These are phyloP conservation scores for Paraphoma chrysanthemicola DNA, from an alignment of 2,329 filamentous ascomycete genomes.

Conservation along the genomic window DNA sequence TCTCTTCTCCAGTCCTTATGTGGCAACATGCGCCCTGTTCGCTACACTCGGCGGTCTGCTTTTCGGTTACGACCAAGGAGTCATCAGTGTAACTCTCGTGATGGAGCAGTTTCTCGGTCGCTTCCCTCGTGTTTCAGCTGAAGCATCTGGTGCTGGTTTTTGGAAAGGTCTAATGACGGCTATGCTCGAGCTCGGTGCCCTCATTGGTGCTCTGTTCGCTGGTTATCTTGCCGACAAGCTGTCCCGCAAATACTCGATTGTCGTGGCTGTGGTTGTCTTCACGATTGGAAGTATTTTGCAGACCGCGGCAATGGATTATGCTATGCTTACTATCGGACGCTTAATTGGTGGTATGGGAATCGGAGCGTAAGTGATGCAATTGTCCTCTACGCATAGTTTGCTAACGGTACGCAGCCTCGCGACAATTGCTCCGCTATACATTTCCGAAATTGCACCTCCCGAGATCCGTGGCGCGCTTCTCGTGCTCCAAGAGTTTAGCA, in stretches of 20 bases:
- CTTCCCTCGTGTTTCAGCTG: conserved; percentile 53
- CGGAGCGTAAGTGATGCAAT: conserved; percentile 50
- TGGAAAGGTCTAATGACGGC: conserved; percentile 58
- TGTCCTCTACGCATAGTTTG: background rate
- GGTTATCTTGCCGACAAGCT: conserved; percentile 60
- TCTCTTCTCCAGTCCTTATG: conserved; percentile 57
- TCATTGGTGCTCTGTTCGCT: conserved; percentile 48
- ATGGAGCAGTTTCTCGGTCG: conserved; percentile 60
- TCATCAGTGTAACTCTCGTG: conserved; percentile 56
- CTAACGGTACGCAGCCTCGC: conserved; percentile 29
- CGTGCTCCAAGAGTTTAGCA: conserved; percentile 57
- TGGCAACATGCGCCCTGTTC: conserved; percentile 59
- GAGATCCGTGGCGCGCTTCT: conserved; percentile 58
- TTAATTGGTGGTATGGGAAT: conserved; percentile 61
- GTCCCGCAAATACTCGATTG: conserved; percentile 60
- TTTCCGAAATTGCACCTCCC: conserved; percentile 59
- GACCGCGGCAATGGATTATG: conserved; percentile 58
- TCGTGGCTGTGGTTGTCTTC: conserved; percentile 60
- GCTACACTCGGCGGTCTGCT: conserved; percentile 59
- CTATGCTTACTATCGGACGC: conserved; percentile 59
- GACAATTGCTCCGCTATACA: conserved; percentile 60
- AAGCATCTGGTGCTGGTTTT: conserved; percentile 52
- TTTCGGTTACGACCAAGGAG: conserved; percentile 59
- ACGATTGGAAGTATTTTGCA: conserved; percentile 60
- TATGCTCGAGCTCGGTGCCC: conserved; percentile 63